phyloP scores from a whole-genome alignment of 1,284 basidiomycete species.

The Sanghuangporus weigelae region DNA sequence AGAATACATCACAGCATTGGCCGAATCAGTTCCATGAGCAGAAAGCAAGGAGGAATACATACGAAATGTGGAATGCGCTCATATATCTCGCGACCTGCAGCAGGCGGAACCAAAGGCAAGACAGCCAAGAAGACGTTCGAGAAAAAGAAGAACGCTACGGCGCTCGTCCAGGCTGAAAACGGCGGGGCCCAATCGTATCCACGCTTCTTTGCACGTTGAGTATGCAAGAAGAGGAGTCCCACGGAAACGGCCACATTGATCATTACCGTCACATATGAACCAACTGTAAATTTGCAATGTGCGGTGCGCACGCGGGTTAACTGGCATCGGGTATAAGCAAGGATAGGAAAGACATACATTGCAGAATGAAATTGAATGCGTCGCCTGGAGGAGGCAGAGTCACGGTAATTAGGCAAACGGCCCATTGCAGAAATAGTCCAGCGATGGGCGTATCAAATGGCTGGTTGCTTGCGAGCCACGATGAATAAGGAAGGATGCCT shows the following conservation, averaged over 20 bases:
- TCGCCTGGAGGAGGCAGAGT: constrained; percentile 56
- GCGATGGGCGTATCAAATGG: constrained; percentile 57
- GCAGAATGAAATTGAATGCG: constrained; percentile 47
- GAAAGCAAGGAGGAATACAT: constrained; percentile 23
- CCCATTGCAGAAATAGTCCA: constrained; percentile 52
- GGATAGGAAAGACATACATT: background rate
- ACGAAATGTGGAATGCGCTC: constrained; percentile 61
- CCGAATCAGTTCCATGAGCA: background rate
- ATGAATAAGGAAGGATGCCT: constrained; percentile 56
- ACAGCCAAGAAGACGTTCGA: constrained; percentile 60
- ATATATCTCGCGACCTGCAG: constrained; percentile 43
- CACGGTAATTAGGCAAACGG: constrained; percentile 46
- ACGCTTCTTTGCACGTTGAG: constrained; percentile 24
- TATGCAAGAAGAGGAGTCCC: constrained; percentile 55
- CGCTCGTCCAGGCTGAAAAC: constrained; percentile 45
- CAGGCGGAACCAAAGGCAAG: constrained; percentile 58
- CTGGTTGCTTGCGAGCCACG: constrained; percentile 58
- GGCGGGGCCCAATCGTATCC: constrained; percentile 57
- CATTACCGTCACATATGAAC: constrained; percentile 47
- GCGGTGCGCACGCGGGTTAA: too few relatives aligned
- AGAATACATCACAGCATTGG: background rate
- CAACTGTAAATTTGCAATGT: constrained; percentile 31
- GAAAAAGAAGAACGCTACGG: constrained; percentile 49
- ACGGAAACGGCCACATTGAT: constrained; percentile 57
- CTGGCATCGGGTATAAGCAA: too few relatives aligned